Evolutionary conservation across 352 stramenopile genomes (phyloP).

Genomic region (Phytopythium vexans): DNA sequence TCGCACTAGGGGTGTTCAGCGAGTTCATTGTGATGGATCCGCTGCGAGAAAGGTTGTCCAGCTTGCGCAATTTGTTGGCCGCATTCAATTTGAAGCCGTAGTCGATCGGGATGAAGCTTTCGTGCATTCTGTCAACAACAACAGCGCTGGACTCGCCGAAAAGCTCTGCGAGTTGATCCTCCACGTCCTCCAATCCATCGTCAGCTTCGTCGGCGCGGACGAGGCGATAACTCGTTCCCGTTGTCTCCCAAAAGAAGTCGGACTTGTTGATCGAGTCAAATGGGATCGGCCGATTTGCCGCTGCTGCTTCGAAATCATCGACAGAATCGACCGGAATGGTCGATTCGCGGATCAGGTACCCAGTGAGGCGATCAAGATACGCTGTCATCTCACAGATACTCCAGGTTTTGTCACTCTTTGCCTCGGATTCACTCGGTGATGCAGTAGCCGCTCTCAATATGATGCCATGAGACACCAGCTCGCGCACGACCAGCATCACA

Average conservation of each 20-base stretch:
- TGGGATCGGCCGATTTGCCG: conserved; percentile 14
- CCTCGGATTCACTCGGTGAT: not conserved
- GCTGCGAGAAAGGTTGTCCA: conserved; percentile 13
- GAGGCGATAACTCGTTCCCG: conserved; percentile 59
- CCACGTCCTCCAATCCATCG: conserved; percentile 10
- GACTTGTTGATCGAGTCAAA: conserved; percentile 29
- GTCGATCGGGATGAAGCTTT: conserved; percentile 43
- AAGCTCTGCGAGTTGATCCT: conserved; percentile 21
- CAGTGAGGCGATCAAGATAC: conserved; percentile 53
- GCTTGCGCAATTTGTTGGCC: conserved; percentile 16
- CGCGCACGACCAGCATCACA: conserved; percentile 44
- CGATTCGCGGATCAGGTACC: conserved; percentile 47
- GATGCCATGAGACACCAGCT: conserved; percentile 57
- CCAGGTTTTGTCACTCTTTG: conserved; percentile 19
- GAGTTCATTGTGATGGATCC: conserved; percentile 16
- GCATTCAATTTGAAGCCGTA: conserved; percentile 34
- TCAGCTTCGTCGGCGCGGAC: conserved; percentile 13
- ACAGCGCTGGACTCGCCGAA: conserved; percentile 23
- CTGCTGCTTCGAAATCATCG: conserved; percentile 6
- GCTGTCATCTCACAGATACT: conserved; percentile 51
- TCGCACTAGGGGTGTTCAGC: conserved; percentile 5
- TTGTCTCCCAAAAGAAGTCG: conserved; percentile 62
- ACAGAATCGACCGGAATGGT: conserved; percentile 4
- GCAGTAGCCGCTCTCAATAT: conserved; percentile 8
- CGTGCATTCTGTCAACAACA: conserved; percentile 42